Percentiles rank a stretch among this genome's conserved stretches.
These are phyloP conservation scores for Hippophae gyantsensis DNA, from an alignment of 306 rosid genomes.

Conservation along the genomic window DNA sequence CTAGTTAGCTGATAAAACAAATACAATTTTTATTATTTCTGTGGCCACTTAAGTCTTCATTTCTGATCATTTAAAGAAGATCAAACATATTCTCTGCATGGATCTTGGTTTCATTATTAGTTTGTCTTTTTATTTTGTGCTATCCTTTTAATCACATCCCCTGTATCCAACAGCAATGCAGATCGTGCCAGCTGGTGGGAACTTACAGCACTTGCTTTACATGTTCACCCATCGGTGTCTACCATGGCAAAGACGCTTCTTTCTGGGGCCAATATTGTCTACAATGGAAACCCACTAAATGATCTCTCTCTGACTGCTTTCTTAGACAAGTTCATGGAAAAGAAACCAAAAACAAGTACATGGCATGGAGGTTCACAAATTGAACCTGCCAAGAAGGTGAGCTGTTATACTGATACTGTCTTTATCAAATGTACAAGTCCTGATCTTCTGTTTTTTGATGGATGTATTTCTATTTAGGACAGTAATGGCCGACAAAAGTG, in stretches of 20 bases:
- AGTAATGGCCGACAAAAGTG: constrained; percentile 10
- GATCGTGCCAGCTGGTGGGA: constrained; percentile 95
- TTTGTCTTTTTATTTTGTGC: not conserved
- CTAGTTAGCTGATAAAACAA: too few species aligned
- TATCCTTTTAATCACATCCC: not conserved
- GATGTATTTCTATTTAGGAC: too few species aligned
- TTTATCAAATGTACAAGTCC: not conserved
- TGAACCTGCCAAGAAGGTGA: constrained; percentile 90
- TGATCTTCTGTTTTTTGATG: not conserved
- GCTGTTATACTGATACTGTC: not conserved
- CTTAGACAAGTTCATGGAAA: constrained; percentile 96
- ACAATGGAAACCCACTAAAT: constrained; percentile 77
- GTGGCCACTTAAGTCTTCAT: too few species aligned
- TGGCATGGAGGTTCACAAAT: constrained; percentile 98
- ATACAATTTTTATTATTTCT: too few species aligned
- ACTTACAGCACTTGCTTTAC: constrained; percentile 75
- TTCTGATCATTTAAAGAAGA: too few species aligned
- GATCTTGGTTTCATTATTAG: too few species aligned
- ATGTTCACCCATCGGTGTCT: constrained; percentile 85
- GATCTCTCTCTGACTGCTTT: constrained; percentile 78
- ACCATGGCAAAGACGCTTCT: constrained; percentile 86
- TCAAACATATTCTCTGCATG: too few species aligned
- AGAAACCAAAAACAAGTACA: constrained; percentile 66
- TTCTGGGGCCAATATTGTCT: constrained; percentile 80
- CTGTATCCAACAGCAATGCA: constrained; percentile 54